These are phyloP conservation scores for Heterobasidion parviporum DNA, from an alignment of 1,284 basidiomycete species.

Conservation along the genomic window DNA sequence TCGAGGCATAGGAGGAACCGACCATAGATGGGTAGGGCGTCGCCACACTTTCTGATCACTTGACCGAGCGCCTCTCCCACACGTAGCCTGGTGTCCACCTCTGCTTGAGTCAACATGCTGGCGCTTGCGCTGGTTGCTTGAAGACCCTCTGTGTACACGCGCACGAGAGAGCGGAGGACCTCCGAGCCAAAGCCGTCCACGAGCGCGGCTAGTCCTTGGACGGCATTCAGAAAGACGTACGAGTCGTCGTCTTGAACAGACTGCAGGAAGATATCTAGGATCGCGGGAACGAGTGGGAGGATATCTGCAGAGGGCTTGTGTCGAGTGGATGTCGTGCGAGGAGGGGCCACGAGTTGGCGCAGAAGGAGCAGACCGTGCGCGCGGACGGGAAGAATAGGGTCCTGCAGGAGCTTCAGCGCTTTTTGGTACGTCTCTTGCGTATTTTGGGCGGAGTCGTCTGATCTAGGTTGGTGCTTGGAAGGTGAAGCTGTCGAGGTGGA, in stretches of 20 bases:
- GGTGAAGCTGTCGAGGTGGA: constrained; percentile 34
- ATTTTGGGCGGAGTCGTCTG: constrained; percentile 28
- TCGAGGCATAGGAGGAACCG: constrained; percentile 17
- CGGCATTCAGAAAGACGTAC: constrained; percentile 90
- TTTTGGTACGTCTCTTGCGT: constrained; percentile 73
- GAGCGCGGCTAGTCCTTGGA: constrained; percentile 83
- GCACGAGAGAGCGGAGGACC: constrained; percentile 58
- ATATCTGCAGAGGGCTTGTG: constrained; percentile 28
- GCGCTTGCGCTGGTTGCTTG: constrained; percentile 31
- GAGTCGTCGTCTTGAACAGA: constrained; percentile 89
- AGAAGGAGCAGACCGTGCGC: constrained; percentile 86
- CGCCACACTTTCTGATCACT: constrained; percentile 71
- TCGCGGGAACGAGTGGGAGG: constrained; percentile 68
- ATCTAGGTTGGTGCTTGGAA: constrained; percentile 13
- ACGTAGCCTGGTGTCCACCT: constrained; percentile 73
- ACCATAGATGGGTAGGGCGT: constrained; percentile 67
- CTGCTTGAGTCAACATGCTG: constrained; percentile 43
- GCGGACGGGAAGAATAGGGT: constrained; percentile 90
- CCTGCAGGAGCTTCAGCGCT: constrained; percentile 82
- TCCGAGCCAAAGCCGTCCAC: constrained; percentile 72
- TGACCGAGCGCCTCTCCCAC: constrained; percentile 84
- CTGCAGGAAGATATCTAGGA: constrained; percentile 84
- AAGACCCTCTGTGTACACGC: constrained; percentile 51
- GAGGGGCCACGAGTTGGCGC: constrained; percentile 53
- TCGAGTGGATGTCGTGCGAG: not conserved